Percentiles rank a stretch among this genome's conserved stretches.
These are phyloP conservation scores for Spathaspora sp. DNA, from an alignment of 805 yeast species.

Conservation along the genomic window DNA sequence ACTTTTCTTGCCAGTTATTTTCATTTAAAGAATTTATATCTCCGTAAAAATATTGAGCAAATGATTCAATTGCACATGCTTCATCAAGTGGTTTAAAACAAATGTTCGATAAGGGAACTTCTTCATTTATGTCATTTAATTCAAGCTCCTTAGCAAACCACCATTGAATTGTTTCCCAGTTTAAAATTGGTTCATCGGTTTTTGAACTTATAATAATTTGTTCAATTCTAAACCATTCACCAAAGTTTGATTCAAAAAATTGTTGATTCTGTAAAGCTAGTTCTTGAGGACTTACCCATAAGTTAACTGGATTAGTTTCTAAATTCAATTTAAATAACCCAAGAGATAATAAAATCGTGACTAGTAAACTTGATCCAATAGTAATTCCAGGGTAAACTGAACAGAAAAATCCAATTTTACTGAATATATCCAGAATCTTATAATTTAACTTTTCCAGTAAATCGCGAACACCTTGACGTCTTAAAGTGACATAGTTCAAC, in stretches of 20 bases:
- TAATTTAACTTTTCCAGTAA: conserved; percentile 2
- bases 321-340: conserved; percentile 53
- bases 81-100: conserved; percentile 84
- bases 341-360: conserved; percentile 45
- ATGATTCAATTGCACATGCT: conserved; percentile 78
- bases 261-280: conserved; percentile 64
- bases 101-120: conserved; percentile 51
- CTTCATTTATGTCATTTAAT: conserved; percentile 25
- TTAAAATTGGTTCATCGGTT: conserved; percentile 56
- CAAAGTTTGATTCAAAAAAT: conserved; percentile 76
- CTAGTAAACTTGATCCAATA: conserved; percentile 17
- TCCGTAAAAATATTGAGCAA: conserved; percentile 83
- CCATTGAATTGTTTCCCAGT: conserved; percentile 75
- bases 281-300: conserved; percentile 86
- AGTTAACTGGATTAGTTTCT: conserved; percentile 74
- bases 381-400: conserved; percentile 51
- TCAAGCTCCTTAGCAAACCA: conserved; percentile 79
- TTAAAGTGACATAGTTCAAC: conserved; percentile 9
- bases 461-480: conserved; percentile 5
- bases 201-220: conserved; percentile 65
- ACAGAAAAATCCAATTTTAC: conserved; percentile 53
- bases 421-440: conserved; percentile 33
- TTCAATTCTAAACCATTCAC: conserved; percentile 87
- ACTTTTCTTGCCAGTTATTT: conserved; percentile 50
- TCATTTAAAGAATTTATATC: conserved; percentile 47